phyloP scores from a whole-genome alignment of 768 basidiomycete species.

The Suillus paluster region DNA sequence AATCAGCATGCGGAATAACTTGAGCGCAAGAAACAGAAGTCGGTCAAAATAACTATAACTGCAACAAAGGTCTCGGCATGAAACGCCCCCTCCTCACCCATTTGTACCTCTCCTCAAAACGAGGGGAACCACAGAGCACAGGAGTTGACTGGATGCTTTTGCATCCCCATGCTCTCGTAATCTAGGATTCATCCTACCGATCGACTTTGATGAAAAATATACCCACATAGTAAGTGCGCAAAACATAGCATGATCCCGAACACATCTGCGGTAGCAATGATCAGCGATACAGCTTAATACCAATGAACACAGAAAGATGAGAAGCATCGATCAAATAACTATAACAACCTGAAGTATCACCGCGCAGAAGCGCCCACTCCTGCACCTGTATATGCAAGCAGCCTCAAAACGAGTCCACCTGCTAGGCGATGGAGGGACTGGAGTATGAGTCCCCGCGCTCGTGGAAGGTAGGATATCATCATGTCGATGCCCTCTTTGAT shows the following conservation, averaged over 20 bases:
- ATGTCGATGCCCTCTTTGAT: conserved; percentile 12
- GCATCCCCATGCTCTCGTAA: conserved; percentile 28
- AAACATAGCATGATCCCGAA: too few relatives aligned
- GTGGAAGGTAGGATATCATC: conserved; percentile 36
- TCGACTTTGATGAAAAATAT: conserved; percentile 2
- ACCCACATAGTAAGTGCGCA: conserved; percentile 8
- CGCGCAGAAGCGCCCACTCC: conserved; percentile 39
- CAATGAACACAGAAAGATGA: background rate
- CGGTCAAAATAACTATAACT: conserved; percentile 42
- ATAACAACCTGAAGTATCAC: conserved; percentile 40
- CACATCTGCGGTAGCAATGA: too few relatives aligned
- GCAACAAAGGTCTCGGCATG: conserved; percentile 20
- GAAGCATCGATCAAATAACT: conserved; percentile 36
- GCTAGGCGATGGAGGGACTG: conserved; percentile 41
- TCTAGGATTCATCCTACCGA: conserved; percentile 34
- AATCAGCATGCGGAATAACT: background rate
- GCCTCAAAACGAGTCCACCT: conserved; percentile 37
- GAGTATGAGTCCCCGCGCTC: conserved; percentile 37
- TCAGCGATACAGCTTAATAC: background rate
- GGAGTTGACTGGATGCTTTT: conserved; percentile 28
- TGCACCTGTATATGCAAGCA: conserved; percentile 39
- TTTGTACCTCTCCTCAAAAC: conserved; percentile 35
- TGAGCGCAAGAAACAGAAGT: background rate
- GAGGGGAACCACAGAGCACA: conserved; percentile 22
- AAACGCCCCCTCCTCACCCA: conserved; percentile 20